Percentiles rank a stretch among this genome's conserved stretches.
Conservation (phyloP, 169 alveolate species). For the Plasmodium knowlesi region DNA sequence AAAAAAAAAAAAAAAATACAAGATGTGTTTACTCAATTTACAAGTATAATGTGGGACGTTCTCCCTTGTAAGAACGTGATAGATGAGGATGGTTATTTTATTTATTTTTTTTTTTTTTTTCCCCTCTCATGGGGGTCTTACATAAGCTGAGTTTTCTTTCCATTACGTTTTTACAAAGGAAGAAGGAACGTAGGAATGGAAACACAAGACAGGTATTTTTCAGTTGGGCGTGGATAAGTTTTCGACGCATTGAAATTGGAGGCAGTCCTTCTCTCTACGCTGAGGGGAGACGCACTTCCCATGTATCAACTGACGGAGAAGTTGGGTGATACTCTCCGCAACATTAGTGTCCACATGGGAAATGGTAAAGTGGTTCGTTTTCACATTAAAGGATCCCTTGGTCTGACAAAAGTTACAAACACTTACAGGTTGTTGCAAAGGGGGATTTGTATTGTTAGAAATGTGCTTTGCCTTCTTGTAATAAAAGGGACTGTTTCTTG, state of each 20-base stretch:
- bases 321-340: not conserved
- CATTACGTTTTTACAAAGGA: not conserved
- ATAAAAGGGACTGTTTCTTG: constrained; percentile 56
- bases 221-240: not conserved
- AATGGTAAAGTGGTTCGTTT: constrained; percentile 17
- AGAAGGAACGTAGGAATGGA: not conserved
- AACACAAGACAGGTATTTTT: too few relatives aligned
- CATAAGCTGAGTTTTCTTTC: not conserved
- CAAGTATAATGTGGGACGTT: not conserved
- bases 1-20: not conserved
- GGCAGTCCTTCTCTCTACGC: not conserved
- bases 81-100: not conserved
- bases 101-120: too few relatives aligned
- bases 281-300: not conserved
- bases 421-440: constrained; percentile 64
- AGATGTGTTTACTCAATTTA: not conserved
- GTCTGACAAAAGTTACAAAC: constrained; percentile 43
- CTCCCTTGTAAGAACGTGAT: not conserved
- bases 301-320: constrained; percentile 11
- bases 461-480: constrained; percentile 54
- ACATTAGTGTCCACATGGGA: not conserved
- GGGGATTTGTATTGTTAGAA: constrained; percentile 10
- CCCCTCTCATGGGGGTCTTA: not conserved
- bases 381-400: constrained; percentile 48
- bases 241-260: not conserved